A percentile compares a stretch with the other conserved stretches of the same genome.
Evolutionary conservation across 345 rosid genomes (phyloP).

Genomic region (Hibiscus tridactylites): DNA sequence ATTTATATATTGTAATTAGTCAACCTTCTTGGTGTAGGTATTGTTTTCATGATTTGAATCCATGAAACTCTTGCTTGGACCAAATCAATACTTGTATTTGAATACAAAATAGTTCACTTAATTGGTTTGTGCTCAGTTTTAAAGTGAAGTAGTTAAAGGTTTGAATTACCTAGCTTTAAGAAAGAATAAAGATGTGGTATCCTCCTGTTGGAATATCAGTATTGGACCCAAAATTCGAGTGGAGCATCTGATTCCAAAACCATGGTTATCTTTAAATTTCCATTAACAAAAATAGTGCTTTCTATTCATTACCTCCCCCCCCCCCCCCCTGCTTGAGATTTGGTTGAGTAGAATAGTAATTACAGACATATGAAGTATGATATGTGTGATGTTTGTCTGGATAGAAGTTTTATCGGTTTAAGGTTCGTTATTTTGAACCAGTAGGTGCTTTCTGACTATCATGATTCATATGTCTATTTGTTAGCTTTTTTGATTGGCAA

Average conservation of each 20-base stretch:
- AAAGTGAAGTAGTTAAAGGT: too few relatives aligned
- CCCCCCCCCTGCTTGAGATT: neutral
- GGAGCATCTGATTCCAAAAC: conserved; percentile 2
- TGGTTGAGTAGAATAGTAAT: neutral
- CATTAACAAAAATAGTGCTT: neutral
- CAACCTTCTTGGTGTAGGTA: neutral
- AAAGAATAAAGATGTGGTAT: neutral
- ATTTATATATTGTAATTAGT: neutral
- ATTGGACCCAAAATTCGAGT: neutral
- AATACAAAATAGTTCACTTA: neutral
- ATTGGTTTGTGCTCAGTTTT: neutral
- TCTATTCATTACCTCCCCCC: neutral
- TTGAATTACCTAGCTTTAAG: neutral
- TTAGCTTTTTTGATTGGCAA: neutral
- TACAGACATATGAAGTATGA: neutral
- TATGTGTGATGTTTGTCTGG: neutral
- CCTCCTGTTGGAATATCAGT: conserved; percentile 3
- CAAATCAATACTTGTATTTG: neutral
- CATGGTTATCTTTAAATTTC: neutral
- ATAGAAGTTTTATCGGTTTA: neutral
- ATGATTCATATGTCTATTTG: neutral
- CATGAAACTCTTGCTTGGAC: conserved; percentile 2
- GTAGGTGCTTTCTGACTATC: neutral
- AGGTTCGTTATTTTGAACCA: neutral
- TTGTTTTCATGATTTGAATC: neutral